Conservation (phyloP, 495 filamentous ascomycete species). For the Durotheca rogersii region DNA sequence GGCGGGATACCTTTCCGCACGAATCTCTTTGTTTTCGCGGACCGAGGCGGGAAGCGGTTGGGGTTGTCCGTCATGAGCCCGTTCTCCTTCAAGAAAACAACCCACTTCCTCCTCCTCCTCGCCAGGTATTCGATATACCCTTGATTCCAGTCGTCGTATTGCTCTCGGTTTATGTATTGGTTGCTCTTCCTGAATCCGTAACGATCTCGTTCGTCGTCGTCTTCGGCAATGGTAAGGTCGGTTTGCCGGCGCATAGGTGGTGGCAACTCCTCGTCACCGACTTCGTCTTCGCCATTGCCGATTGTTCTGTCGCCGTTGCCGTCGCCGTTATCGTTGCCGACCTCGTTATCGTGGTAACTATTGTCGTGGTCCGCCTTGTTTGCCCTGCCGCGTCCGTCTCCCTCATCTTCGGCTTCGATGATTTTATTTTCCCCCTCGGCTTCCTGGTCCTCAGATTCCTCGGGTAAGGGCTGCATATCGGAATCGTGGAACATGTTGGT, state of each 20-base stretch:
- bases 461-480: constrained; percentile 34
- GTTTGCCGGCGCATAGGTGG: constrained; percentile 30
- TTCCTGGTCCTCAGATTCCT: constrained; percentile 36
- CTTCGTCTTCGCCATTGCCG: constrained; percentile 46
- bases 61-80: constrained; percentile 71
- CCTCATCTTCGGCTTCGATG: too few relatives aligned
- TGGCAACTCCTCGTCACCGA: constrained; percentile 29
- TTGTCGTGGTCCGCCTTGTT: constrained; percentile 9
- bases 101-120: constrained; percentile 78
- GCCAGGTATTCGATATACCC: constrained; percentile 68
- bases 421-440: too few relatives aligned
- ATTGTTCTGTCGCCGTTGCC: constrained; percentile 43
- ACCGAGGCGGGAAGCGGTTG: constrained; percentile 74
- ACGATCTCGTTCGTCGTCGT: constrained; percentile 60
- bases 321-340: constrained; percentile 5
- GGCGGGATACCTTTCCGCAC: constrained; percentile 95
- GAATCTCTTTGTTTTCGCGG: constrained; percentile 80
- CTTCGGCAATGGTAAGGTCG: constrained; percentile 21
- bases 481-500: constrained; percentile 40
- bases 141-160: constrained; percentile 81
- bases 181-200: constrained; percentile 92
- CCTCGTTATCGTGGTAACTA: constrained; percentile 5
- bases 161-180: constrained; percentile 68
- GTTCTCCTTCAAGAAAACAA: constrained; percentile 70
- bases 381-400: too few relatives aligned